Evolutionary conservation across 2,329 filamentous ascomycete genomes (phyloP), one percentile per base, ranked within the genome.

Genomic region (Malbranchea cinnamomea): DNA sequence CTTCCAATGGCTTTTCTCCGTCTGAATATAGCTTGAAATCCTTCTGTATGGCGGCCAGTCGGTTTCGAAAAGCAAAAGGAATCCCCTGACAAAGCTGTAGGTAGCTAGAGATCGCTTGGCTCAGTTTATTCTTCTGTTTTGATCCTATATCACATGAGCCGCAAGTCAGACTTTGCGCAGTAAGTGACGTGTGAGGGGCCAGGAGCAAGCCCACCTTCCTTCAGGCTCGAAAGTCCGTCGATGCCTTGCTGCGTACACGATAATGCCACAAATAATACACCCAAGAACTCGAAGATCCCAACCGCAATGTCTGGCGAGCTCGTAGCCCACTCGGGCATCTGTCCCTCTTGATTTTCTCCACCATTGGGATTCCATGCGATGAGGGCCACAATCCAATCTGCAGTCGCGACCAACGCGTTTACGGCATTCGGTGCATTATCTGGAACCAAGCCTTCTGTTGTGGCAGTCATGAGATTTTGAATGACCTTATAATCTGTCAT

Each of bases 401-500:
- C 46, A 15, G 48, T 41, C 0, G 47, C 46, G 26, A 41, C 40
- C 28, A 54, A 54, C 2, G 51, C 49, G 14, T 46, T 41, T 8
- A 46, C 41, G 3, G 47, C 47, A 28, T 56, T 54, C 1, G 41
- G 18, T 7, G 40, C 33, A 9, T 45, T 44, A 29, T 45, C 47
- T 3, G 52, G 50, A 3, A 48, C 40, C 20, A 34, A 37, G 1
- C 54, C 52, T 10, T 13, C 14, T 5, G 52, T 47, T 2, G 54
- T 54, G 6, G 50, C 47, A 18, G 56, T 44, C 44, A 57, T 55
- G 13, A 49, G 41, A 45, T 59, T 53, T 32, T 59, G 54, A 19
- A 59, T 48, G 33, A 59, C 47, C 26, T 51, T 48, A 23, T 53
- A 56, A 40, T 59, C 56, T 0, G 52, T 56, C 53, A 59, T 56